Evolutionary conservation across 352 stramenopile genomes (phyloP).

Genomic region (Thalassiosira mediterranea): DNA sequence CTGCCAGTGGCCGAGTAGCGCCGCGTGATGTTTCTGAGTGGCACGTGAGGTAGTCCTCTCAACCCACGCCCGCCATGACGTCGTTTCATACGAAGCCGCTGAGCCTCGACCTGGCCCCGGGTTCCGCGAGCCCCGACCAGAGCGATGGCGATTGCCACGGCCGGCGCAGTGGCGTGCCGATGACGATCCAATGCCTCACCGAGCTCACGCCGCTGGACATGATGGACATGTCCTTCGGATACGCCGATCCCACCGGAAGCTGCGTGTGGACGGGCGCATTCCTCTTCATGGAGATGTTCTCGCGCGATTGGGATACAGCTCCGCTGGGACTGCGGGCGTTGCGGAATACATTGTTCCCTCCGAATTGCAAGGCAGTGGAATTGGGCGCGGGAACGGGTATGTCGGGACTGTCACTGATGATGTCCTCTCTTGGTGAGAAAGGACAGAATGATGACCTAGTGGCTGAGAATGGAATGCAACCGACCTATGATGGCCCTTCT

Average conservation of each 20-base stretch:
- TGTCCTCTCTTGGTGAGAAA: conserved; percentile 17
- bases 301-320: conserved; percentile 8
- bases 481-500: no score
- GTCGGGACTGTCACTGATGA: conserved; percentile 43
- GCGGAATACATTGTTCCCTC: conserved; percentile 20
- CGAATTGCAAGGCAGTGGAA: conserved; percentile 49
- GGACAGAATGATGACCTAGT: neutral
- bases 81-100: neutral
- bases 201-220: conserved; percentile 73
- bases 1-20: no score
- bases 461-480: neutral
- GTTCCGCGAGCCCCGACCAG: neutral
- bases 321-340: neutral
- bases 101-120: neutral
- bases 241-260: conserved; percentile 62
- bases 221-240: conserved; percentile 62
- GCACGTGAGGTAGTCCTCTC: no score
- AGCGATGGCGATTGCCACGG: neutral
- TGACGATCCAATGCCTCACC: conserved; percentile 4
- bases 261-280: conserved; percentile 66
- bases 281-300: conserved; percentile 49
- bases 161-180: neutral
- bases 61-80: neutral
- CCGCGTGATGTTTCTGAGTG: no score
- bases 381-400: conserved; percentile 67